phyloP scores from a whole-genome alignment of 306 rosid genomes.

The Medicago arabica region DNA sequence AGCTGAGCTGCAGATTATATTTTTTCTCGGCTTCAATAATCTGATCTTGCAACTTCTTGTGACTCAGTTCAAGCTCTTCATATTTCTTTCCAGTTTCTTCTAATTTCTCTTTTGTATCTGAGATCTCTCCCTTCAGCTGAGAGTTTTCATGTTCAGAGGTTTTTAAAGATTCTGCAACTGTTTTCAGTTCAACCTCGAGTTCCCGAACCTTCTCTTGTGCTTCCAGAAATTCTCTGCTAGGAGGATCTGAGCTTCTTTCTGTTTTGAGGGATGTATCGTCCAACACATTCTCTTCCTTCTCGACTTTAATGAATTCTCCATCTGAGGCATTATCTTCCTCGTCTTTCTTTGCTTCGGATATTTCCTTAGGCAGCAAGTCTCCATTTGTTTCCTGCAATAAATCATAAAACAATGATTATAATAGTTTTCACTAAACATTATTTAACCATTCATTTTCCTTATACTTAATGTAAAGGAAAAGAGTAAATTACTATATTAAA shows the following conservation, averaged over 20 bases:
- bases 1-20: conserved; percentile 59
- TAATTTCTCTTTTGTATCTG: conserved; percentile 64
- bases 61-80: conserved; percentile 64
- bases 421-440: not conserved
- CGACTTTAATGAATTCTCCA: conserved; percentile 95
- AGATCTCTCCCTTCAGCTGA: conserved; percentile 70
- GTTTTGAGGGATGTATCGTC: conserved; percentile 50
- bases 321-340: conserved; percentile 85
- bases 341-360: conserved; percentile 66
- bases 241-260: conserved; percentile 63
- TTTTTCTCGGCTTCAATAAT: conserved; percentile 67
- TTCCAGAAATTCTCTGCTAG: conserved; percentile 79
- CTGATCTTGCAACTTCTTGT: conserved; percentile 73
- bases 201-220: conserved; percentile 85
- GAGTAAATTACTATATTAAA: conserved; percentile 9
- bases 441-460: conserved; percentile 2
- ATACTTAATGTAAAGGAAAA: not conserved
- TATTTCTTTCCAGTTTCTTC: conserved; percentile 66
- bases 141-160: conserved; percentile 77
- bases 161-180: conserved; percentile 67
- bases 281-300: conserved; percentile 64
- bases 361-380: conserved; percentile 45
- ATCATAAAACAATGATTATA: conserved; percentile 5
- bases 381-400: conserved; percentile 63
- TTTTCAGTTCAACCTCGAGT: conserved; percentile 70